Conservation (phyloP, 176 grass and related monocot species). For the Phragmites australis region DNA sequence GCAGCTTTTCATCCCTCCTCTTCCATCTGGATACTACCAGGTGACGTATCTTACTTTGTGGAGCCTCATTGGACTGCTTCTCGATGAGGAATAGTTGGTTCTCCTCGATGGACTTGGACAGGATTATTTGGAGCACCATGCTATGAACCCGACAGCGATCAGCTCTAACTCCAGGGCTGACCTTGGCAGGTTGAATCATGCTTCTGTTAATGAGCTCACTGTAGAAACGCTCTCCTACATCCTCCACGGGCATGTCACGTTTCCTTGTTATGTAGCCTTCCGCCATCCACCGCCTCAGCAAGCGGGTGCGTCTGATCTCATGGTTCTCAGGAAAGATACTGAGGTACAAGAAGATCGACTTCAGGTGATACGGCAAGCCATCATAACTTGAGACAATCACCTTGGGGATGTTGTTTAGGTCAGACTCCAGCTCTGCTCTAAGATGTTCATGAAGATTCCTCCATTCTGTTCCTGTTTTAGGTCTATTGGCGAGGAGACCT, state of each 20-base stretch:
- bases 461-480: constrained; percentile 40
- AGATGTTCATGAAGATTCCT: constrained; percentile 35
- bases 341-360: constrained; percentile 56
- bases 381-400: constrained; percentile 47
- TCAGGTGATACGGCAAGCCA: constrained; percentile 46
- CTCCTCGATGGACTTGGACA: constrained; percentile 38
- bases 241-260: constrained; percentile 30
- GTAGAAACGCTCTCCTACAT: constrained; percentile 34
- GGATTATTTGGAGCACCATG: constrained; percentile 38
- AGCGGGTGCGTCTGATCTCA: constrained; percentile 37
- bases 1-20: not conserved
- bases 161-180: not conserved
- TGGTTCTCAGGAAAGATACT: constrained; percentile 54
- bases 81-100: constrained; percentile 35
- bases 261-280: constrained; percentile 41
- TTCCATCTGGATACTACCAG: constrained; percentile 43
- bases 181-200: constrained; percentile 43
- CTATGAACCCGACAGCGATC: constrained; percentile 36
- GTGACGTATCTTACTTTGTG: constrained; percentile 36
- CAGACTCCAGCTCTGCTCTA: constrained; percentile 43
- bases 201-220: constrained; percentile 42
- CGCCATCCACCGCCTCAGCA: constrained; percentile 51
- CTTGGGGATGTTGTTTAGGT: not conserved
- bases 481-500: constrained; percentile 38
- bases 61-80: not conserved